Conservation (phyloP, 345 rosid genomes). For the Tarenaya hassleriana region DNA sequence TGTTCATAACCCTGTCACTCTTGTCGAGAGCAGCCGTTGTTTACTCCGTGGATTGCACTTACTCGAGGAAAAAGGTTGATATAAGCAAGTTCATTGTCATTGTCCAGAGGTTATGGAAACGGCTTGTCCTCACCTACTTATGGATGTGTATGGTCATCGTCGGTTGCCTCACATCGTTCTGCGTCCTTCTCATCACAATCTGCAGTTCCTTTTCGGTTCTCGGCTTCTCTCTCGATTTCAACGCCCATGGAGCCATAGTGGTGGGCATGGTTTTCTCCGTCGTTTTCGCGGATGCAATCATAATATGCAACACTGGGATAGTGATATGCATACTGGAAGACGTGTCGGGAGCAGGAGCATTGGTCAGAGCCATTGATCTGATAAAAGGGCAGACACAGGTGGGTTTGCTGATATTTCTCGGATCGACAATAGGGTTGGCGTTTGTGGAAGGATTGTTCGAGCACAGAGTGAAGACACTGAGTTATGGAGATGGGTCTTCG, state of each 20-base stretch:
- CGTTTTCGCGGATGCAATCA: slow-evolving; percentile 63
- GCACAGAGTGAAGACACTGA: slow-evolving; percentile 80
- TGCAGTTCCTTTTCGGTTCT: slow-evolving; percentile 49
- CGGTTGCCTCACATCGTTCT: slow-evolving; percentile 59
- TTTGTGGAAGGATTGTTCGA: slow-evolving; percentile 86
- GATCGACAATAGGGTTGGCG: slow-evolving; percentile 71
- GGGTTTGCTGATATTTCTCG: slow-evolving; percentile 73
- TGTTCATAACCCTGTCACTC: slow-evolving; percentile 55
- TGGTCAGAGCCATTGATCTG: slow-evolving; percentile 53
- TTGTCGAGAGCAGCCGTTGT: slow-evolving; percentile 66
- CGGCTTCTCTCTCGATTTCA: slow-evolving; percentile 50
- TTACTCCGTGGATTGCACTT: slow-evolving; percentile 81
- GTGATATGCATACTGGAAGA: slow-evolving; percentile 80
- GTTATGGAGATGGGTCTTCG: slow-evolving; percentile 86
- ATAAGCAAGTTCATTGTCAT: slow-evolving; percentile 42
- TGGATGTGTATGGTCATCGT: slow-evolving; percentile 59
- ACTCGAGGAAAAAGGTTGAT: slow-evolving; percentile 46
- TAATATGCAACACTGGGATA: slow-evolving; percentile 62
- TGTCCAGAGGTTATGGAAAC: slow-evolving; percentile 56
- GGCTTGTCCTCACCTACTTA: slow-evolving; percentile 52
- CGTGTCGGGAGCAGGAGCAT: slow-evolving; percentile 69
- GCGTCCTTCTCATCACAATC: slow-evolving; percentile 48
- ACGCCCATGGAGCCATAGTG: slow-evolving; percentile 45
- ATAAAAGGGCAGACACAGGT: slow-evolving; percentile 90
- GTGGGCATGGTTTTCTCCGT: slow-evolving; percentile 65